phyloP scores from a whole-genome alignment of 495 filamentous ascomycete species.

The Staphylotrichum longicolle region DNA sequence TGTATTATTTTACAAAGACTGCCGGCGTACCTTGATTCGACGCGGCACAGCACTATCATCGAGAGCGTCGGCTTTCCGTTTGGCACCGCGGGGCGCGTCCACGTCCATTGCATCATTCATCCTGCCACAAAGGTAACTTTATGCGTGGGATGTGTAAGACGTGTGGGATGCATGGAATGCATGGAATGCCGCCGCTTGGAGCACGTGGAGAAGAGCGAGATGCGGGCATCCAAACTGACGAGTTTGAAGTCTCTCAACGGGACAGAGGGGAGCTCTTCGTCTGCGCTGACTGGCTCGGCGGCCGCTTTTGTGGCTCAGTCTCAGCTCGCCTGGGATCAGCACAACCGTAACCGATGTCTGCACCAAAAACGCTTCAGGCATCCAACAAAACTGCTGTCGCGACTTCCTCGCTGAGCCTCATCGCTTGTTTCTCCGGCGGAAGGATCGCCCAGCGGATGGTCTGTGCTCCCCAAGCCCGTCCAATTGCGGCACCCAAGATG shows the following conservation, averaged over 20 bases:
- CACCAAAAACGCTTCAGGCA: background rate
- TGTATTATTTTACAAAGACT: background rate
- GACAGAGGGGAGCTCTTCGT: too few relatives aligned
- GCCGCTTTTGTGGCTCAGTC: constrained; percentile 10
- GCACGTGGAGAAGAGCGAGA: background rate
- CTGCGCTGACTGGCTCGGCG: constrained; percentile 6
- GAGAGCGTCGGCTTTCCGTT: constrained; percentile 56
- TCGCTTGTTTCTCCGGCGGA: background rate
- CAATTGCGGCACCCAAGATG: background rate
- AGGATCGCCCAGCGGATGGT: background rate
- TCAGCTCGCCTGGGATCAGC: constrained; percentile 12
- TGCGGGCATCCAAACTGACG: constrained; percentile 2
- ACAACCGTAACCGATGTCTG: background rate
- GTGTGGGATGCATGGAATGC: background rate
- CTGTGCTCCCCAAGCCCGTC: constrained; percentile 5
- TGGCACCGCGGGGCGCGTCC: constrained; percentile 54
- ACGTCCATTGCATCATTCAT: constrained; percentile 39
- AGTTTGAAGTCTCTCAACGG: constrained; percentile 1
- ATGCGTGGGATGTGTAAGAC: background rate
- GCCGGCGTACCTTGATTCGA: constrained; percentile 57
- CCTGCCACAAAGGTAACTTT: background rate
- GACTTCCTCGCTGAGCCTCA: constrained; percentile 11
- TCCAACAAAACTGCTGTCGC: background rate
- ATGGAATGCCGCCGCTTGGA: too few relatives aligned
- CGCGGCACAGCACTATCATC: constrained; percentile 50